Conservation (phyloP, 257 asterid species). For the Solanum ossicruentum region DNA sequence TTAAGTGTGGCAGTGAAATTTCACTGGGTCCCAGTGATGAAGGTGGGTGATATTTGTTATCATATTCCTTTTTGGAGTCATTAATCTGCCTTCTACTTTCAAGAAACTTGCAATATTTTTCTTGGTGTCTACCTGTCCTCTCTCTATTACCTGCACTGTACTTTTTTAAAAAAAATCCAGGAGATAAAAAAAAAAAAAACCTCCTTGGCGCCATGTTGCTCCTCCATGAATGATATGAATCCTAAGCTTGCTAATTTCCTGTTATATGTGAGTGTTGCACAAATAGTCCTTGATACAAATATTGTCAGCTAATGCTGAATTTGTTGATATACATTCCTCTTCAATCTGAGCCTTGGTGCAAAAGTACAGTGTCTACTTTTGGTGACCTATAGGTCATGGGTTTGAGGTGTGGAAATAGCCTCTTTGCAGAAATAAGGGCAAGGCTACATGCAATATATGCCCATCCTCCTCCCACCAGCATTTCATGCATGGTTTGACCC, state of each 20-base stretch:
- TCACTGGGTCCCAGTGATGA: slow-evolving; percentile 47
- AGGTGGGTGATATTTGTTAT: slow-evolving; percentile 15
- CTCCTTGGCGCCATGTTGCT: background rate
- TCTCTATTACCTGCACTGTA: background rate
- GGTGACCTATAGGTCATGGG: background rate
- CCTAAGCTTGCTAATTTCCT: background rate
- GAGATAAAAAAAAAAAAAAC: background rate
- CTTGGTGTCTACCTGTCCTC: background rate
- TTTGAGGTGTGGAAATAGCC: background rate
- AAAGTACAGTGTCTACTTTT: background rate
- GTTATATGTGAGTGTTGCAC: background rate
- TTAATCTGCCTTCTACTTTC: background rate
- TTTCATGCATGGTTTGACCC: background rate
- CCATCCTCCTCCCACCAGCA: background rate
- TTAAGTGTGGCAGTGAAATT: slow-evolving; percentile 83
- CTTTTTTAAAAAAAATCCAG: background rate
- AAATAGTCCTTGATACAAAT: background rate
- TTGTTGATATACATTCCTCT: background rate
- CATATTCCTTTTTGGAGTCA: background rate
- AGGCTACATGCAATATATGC: background rate
- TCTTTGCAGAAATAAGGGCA: background rate
- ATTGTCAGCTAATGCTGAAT: background rate
- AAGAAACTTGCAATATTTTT: background rate
- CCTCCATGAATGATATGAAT: background rate
- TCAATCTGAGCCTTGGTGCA: background rate